A percentile compares a stretch with the other conserved stretches of the same genome.
phyloP scores from a whole-genome alignment of 805 yeast species.

The Myxozyma lipomycoides region DNA sequence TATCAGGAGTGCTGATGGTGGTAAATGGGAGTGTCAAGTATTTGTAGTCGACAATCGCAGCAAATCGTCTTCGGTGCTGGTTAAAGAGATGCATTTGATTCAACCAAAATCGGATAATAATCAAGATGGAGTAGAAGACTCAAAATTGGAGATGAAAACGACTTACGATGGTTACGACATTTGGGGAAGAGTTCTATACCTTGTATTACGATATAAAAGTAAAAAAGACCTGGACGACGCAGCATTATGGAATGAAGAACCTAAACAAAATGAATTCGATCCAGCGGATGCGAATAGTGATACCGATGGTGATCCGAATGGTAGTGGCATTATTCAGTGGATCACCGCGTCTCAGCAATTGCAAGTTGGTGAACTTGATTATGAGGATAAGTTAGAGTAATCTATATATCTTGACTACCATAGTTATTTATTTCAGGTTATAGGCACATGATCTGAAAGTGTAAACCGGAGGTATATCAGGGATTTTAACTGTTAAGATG shows the following conservation, averaged over 20 bases:
- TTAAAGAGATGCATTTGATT: not conserved
- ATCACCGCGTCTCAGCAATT: conserved; percentile 1
- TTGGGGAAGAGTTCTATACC: not conserved
- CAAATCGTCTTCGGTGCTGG: not conserved
- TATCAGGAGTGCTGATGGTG: not conserved
- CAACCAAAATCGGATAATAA: not conserved
- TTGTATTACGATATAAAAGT: not conserved
- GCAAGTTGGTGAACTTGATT: not conserved
- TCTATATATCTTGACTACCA: too few species aligned
- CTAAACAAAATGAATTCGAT: too few species aligned
- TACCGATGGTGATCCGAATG: not conserved
- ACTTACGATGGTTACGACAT: not conserved
- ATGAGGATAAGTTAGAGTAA: not conserved
- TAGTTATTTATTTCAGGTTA: too few species aligned
- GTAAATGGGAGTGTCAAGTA: not conserved
- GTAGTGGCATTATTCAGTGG: not conserved
- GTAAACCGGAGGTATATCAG: too few species aligned
- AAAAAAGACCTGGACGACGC: not conserved
- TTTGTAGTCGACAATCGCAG: not conserved
- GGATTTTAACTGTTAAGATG: too few species aligned
- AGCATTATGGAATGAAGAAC: not conserved
- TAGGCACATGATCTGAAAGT: too few species aligned
- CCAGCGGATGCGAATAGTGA: too few species aligned
- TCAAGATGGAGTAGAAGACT: not conserved
- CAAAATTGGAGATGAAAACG: not conserved